phyloP scores from a whole-genome alignment of 2,329 filamentous ascomycete genomes.

The Phaeosphaeria sp. region DNA sequence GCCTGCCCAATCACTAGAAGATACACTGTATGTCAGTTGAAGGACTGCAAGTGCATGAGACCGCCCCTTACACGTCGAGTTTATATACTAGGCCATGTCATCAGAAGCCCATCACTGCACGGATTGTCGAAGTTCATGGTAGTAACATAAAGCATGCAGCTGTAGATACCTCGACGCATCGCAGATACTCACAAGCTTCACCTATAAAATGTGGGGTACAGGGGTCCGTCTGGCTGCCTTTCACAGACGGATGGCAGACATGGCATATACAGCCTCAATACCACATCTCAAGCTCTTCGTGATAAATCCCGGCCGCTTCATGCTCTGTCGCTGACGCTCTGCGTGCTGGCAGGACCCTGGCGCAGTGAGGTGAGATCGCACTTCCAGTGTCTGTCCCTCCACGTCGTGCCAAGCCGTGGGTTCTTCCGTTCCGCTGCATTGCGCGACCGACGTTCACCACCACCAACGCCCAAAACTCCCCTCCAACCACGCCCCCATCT shows the following conservation, averaged over 20 bases:
- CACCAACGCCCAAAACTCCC: constrained; percentile 24
- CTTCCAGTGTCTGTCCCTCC: constrained; percentile 1
- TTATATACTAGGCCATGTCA: too few species aligned
- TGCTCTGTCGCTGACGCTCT: neutral
- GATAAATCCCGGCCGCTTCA: neutral
- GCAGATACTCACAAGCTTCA: neutral
- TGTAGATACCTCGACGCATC: too few species aligned
- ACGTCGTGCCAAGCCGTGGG: constrained; percentile 4
- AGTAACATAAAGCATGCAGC: too few species aligned
- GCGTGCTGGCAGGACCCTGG: neutral
- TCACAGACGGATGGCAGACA: neutral
- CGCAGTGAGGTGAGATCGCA: neutral
- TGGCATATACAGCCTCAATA: neutral
- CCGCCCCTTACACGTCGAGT: too few species aligned
- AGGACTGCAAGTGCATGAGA: too few species aligned
- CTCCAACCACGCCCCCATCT: constrained; percentile 22
- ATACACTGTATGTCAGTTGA: too few species aligned
- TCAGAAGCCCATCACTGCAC: too few species aligned
- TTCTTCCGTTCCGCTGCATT: neutral
- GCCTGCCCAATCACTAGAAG: too few species aligned
- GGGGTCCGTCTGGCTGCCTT: neutral
- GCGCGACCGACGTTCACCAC: constrained; percentile 19
- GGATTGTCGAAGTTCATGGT: too few species aligned
- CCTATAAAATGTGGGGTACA: neutral
- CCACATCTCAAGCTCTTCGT: neutral